Base-by-base conservation (phyloP, 2,329 filamentous ascomycete species). In the Alternaria panax region DNA sequence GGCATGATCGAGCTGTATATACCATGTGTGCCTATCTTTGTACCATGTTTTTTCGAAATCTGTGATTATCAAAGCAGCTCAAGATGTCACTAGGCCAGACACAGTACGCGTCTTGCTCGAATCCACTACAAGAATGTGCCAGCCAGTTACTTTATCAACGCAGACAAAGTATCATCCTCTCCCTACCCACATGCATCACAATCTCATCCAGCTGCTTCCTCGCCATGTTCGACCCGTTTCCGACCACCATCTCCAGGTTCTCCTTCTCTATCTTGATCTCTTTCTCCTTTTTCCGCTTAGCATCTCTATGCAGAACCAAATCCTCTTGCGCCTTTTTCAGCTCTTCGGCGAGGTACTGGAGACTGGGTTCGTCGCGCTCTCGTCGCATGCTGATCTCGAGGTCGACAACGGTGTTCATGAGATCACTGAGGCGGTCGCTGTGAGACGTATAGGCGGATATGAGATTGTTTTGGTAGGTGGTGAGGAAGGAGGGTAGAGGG, bases 301-400 rank as follows among this genome's bases (percentile, higher is more conserved):
- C 47, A 9, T 51, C 47, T 12, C 54, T 28, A 8, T 48, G 32
- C 34, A 27, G 5, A 4, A n/a, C 34, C n/a, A 60, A 20, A 1
- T 41, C 22, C 8, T 8, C 16, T 20, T 47, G 47, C 6, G 41
- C 47, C n/a, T 16, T 25, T 8, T 18, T 32, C 6, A 60, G 20
- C 7, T 60, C 46, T 3, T 32, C 5, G 2, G 5, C n/a, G n/a
- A 52, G 53, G 5, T 27, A 32, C 20, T 12, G 12, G 3, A 57
- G 20, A 6, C 46, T 20, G 8, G 47, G 47, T 40, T 57, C 46
- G 34, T 48, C 57, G 53, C 57, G 53, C 47, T 60, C 57, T 8
- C 57, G 53, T 6, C 30, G 12, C 2, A 52, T 11, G 14, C n/a
- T 22, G 5, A 57, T 47, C 4, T 52, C 53, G 2, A 57, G 41